A percentile compares a stretch with the other conserved stretches of the same genome.
Conservation (phyloP, 2,329 filamentous ascomycete species). For the Hypoxylon sp. region DNA sequence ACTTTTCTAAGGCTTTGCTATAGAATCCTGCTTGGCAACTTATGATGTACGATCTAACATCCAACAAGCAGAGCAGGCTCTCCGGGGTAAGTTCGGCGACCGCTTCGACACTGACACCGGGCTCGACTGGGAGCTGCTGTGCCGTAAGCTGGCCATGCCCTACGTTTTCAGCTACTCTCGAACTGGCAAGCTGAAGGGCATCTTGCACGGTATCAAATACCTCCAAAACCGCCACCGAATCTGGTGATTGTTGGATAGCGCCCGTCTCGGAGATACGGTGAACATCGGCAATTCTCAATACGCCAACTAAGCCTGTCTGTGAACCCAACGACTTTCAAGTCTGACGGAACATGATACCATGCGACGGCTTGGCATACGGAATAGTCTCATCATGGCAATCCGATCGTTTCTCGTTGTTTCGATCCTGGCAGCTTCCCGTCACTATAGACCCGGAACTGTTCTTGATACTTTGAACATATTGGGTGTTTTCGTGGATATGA, state of each 20-base stretch:
- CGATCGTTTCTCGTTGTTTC: too few relatives aligned
- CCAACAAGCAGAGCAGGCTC: neutral
- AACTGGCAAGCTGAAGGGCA: neutral
- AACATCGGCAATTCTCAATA: neutral
- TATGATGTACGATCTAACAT: constrained; percentile 41
- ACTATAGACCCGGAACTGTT: too few relatives aligned
- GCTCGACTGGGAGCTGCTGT: constrained; percentile 46
- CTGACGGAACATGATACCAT: too few relatives aligned
- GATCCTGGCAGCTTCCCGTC: too few relatives aligned
- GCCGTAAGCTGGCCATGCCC: constrained; percentile 38
- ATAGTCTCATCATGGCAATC: too few relatives aligned
- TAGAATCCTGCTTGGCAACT: neutral
- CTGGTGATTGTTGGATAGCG: constrained; percentile 38
- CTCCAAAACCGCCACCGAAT: constrained; percentile 45
- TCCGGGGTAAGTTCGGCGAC: neutral
- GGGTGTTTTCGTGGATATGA: too few relatives aligned
- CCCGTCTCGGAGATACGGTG: constrained; percentile 29
- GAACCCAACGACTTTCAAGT: too few relatives aligned
- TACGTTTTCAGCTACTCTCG: constrained; percentile 16
- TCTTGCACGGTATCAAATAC: neutral
- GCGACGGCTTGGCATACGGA: too few relatives aligned
- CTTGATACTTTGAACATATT: too few relatives aligned
- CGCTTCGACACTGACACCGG: constrained; percentile 7
- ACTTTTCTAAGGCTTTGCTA: too few relatives aligned
- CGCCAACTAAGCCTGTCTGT: neutral